Base-by-base conservation (phyloP, 2,329 filamentous ascomycete genomes). In the Trichoderma harzianum region DNA sequence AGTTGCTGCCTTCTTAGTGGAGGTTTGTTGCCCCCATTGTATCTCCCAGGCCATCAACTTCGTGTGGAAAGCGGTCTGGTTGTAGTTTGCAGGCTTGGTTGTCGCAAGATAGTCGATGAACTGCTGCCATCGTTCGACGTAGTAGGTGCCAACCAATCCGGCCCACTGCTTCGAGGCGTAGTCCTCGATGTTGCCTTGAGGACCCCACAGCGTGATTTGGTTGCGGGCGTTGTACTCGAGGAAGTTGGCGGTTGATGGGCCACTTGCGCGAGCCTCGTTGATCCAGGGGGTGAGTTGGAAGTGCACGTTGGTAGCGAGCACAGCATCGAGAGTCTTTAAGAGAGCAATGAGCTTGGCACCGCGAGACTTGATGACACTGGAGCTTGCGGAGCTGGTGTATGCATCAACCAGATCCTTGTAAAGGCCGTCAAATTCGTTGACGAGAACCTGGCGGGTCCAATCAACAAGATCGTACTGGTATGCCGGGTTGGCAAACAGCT, bases 161-260 rank as follows among this genome's bases (percentile, higher is more conserved):
- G 78, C 80, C 85, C 85, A 87, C 26, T 78, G 78, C 77, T 86
- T 86, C 5, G 81, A 83, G 4, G 85, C 84, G 72, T 87, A 87
- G 76, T 87, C 86, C 43, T 76, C 81, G 53, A 87, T 84, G 74
- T 87, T 78, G 16, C 83, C 84, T 1, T 74, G 76, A 0, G 84
- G 84, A 0, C 84, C 85, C 85, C 85, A 87, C 12, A 85, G 79
- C 7, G 86, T 87, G 71, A 87, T 78, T 72, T 87, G 85, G 63
- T 86, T 86, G 14, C 83, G 79, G 7, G 85, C 85, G 60, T 86
- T 81, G 76, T 84, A 85, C 69, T 83, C 81, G 55, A 83, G 81
- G 73, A 83, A 84, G 24, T 80, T 76, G 24, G 80, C 75, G 1
- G 72, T n/a, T 1, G 60, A 55, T 0, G 77, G 72, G 7, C 73